phyloP scores from a whole-genome alignment of 1,284 basidiomycete species.

The Sanghuangporus weigelae region DNA sequence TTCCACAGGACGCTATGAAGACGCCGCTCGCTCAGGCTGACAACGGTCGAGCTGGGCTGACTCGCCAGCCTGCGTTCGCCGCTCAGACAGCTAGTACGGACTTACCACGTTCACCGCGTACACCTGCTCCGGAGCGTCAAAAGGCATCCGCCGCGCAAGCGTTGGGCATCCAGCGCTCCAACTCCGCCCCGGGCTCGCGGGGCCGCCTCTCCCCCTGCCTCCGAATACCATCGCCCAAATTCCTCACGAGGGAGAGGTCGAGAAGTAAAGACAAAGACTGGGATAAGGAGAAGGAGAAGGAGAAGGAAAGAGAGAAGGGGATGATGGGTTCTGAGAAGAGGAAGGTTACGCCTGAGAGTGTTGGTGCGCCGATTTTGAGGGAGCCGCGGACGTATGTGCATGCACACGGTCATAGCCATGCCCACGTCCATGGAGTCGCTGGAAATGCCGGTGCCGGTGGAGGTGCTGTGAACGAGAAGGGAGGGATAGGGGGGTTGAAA shows the following conservation, averaged over 20 bases:
- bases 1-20: neutral
- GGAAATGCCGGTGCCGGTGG: neutral
- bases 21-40: neutral
- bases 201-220: conserved; percentile 23
- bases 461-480: neutral
- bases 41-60: neutral
- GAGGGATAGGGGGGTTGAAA: conserved; percentile 9
- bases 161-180: conserved; percentile 12
- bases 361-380: conserved; percentile 18
- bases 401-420: neutral
- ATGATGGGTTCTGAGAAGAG: conserved; percentile 9
- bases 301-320: conserved; percentile 20
- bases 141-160: neutral
- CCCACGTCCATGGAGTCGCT: neutral
- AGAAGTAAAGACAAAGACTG: conserved; percentile 13
- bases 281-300: conserved; percentile 18
- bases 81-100: neutral
- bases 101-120: neutral
- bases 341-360: conserved; percentile 23
- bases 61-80: conserved; percentile 4
- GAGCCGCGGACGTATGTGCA: conserved; percentile 4
- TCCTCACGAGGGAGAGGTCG: conserved; percentile 16
- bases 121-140: neutral
- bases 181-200: conserved; percentile 11
- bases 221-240: conserved; percentile 19